phyloP scores from a whole-genome alignment of 2,329 filamentous ascomycete genomes.

The Penicillium sp. region DNA sequence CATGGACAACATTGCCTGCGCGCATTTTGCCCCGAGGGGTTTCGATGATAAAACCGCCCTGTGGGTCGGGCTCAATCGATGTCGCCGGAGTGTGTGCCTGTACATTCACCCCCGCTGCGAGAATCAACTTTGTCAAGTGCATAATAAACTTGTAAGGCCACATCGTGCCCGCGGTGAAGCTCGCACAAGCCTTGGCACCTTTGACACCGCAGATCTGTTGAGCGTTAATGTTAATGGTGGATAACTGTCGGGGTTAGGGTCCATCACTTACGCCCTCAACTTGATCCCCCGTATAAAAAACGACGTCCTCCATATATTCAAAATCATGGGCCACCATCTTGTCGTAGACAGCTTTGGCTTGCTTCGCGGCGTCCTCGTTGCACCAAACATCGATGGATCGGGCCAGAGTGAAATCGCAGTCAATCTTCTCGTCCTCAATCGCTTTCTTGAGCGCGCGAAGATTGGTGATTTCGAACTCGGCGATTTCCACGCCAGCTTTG shows the following conservation, averaged over 20 bases:
- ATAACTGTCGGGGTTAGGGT: too few relatives aligned
- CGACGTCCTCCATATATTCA: slow-evolving; percentile 34
- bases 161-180: slow-evolving; percentile 37
- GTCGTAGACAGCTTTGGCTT: slow-evolving; percentile 30
- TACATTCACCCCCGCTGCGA: slow-evolving; percentile 49
- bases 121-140: slow-evolving; percentile 61
- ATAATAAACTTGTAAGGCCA: slow-evolving; percentile 78
- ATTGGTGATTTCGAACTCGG: slow-evolving; percentile 44
- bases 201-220: slow-evolving; percentile 40
- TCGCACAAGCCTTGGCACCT: slow-evolving; percentile 38
- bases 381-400: slow-evolving; percentile 44
- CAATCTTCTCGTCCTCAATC: slow-evolving; percentile 43
- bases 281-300: slow-evolving; percentile 25
- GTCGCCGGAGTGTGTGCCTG: slow-evolving; percentile 53
- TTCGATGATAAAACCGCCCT: slow-evolving; percentile 59
- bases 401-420: slow-evolving; percentile 46
- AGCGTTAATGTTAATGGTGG: not conserved
- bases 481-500: slow-evolving; percentile 40
- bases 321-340: slow-evolving; percentile 29
- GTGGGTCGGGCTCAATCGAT: slow-evolving; percentile 24
- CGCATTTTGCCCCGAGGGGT: slow-evolving; percentile 61
- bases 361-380: slow-evolving; percentile 34
- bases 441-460: slow-evolving; percentile 44
- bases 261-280: slow-evolving; percentile 31
- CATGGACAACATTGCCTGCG: slow-evolving; percentile 66